Percentiles rank a stretch among this genome's conserved stretches.
phyloP scores from a whole-genome alignment of 1,284 basidiomycete species.

The Ceratobasidium theobromae region DNA sequence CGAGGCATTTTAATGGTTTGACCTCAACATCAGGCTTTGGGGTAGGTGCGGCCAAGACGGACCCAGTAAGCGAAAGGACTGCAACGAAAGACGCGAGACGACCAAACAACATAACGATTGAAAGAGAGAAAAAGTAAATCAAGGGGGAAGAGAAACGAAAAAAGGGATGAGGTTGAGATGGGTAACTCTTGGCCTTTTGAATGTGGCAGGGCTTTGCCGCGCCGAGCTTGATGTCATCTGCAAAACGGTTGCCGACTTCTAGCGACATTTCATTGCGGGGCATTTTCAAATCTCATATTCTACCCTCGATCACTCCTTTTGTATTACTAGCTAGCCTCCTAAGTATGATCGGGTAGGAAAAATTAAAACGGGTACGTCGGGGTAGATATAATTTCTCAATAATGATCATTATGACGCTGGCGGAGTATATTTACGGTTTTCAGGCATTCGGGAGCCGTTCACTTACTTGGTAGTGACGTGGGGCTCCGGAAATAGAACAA shows the following conservation, averaged over 20 bases:
- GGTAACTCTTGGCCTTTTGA: not conserved
- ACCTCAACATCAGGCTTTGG: slow-evolving; percentile 3
- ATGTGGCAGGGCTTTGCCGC: no score
- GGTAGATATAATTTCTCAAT: no score
- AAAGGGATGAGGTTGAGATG: not conserved
- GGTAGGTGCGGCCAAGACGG: not conserved
- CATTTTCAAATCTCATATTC: not conserved
- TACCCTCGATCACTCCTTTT: not conserved
- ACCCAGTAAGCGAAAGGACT: slow-evolving; percentile 3
- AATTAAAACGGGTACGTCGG: no score
- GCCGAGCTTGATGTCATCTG: no score
- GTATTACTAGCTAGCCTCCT: no score
- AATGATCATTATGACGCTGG: no score
- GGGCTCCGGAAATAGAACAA: slow-evolving; percentile 21
- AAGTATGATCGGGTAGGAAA: no score
- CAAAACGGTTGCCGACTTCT: not conserved
- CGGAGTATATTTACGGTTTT: no score
- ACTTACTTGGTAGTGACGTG: no score
- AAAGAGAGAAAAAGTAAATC: not conserved
- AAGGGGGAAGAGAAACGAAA: not conserved
- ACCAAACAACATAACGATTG: not conserved
- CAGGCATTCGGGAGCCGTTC: no score
- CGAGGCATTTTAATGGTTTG: not conserved
- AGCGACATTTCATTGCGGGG: not conserved
- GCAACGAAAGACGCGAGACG: slow-evolving; percentile 1